Conservation (phyloP, 805 yeast genomes). For the Spathaspora passalidarum region DNA sequence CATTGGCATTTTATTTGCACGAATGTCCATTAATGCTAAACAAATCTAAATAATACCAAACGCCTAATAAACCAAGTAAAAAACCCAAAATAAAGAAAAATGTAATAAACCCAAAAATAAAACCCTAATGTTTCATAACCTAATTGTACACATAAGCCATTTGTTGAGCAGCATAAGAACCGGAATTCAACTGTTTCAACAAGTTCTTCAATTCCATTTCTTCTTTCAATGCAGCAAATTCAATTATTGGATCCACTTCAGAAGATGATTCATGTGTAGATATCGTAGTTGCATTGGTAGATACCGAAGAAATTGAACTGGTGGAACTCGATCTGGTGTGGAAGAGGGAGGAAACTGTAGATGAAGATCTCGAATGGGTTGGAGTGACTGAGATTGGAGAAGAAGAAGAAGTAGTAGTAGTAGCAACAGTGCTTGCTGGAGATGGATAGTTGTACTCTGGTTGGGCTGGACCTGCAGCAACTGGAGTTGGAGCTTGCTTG, state of each 20-base stretch:
- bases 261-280: constrained; percentile 6
- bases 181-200: constrained; percentile 13
- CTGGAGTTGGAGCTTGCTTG: constrained; percentile 4
- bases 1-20: background rate
- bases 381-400: constrained; percentile 1
- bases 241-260: constrained; percentile 32
- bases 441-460: background rate
- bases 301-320: constrained; percentile 17
- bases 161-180: constrained; percentile 4
- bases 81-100: background rate
- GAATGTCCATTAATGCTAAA: background rate
- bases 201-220: constrained; percentile 30
- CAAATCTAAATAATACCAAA: background rate
- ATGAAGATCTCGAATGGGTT: constrained; percentile 15
- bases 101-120: background rate
- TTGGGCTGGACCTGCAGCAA: constrained; percentile 2
- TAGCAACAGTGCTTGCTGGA: background rate
- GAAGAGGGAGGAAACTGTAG: constrained; percentile 6
- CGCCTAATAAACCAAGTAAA: background rate
- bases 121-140: background rate
- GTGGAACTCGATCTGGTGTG: constrained; percentile 17
- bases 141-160: constrained; percentile 5
- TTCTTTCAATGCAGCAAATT: constrained; percentile 33
- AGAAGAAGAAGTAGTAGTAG: background rate
- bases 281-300: constrained; percentile 7